Evolutionary conservation across 2,329 filamentous ascomycete genomes (phyloP), one percentile per base, ranked within the genome.

Genomic region (Chaetomium olivaceum): DNA sequence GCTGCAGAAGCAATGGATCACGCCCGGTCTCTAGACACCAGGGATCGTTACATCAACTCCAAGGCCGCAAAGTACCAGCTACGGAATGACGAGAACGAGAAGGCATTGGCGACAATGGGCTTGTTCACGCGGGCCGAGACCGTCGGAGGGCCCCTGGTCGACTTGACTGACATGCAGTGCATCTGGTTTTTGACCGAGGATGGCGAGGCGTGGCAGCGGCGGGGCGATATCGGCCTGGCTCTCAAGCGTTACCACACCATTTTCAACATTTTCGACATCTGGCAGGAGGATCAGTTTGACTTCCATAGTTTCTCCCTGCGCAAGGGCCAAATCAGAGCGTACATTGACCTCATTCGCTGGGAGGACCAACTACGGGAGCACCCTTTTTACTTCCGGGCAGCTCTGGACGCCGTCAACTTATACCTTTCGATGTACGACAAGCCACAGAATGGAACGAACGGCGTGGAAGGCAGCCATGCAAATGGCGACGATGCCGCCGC

Each of bases 271-370:
- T 99, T 99, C 74, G 94, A 98, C 71, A 88, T 92, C 23, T 99
- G 95, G 95, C 91, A 96, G 75, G 96, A 99, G 76, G 95, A 99
- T 73, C 95, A 99, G 75, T 97, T 98, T 73, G 95, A 99, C 77
- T 99, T 99, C 82, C 96, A 99, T 82, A 92, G 88, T 76, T 99
- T 99, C 79, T 97, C 93, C 23, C 82, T 99, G n/a, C 85, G 95
- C 23, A 99, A 98, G 78, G 96, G 96, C 16, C 94, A 97, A 82
- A 92, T 98, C 67, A 85, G 94, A 64, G 91, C 95, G 1, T 99
- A 99, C 75, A 83, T 99, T 50, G 93, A 97, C 72, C 97, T 99
- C 92, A 84, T 99, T 56, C 87, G 91, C 72, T 99, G 95, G 96
- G 94, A 98, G 76, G 93, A 99, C 75, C 87, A 89, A 68, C 80